A percentile compares a stretch with the other conserved stretches of the same genome.
Evolutionary conservation across 768 basidiomycete genomes (phyloP).

Genomic region (Tulasnella sp.): DNA sequence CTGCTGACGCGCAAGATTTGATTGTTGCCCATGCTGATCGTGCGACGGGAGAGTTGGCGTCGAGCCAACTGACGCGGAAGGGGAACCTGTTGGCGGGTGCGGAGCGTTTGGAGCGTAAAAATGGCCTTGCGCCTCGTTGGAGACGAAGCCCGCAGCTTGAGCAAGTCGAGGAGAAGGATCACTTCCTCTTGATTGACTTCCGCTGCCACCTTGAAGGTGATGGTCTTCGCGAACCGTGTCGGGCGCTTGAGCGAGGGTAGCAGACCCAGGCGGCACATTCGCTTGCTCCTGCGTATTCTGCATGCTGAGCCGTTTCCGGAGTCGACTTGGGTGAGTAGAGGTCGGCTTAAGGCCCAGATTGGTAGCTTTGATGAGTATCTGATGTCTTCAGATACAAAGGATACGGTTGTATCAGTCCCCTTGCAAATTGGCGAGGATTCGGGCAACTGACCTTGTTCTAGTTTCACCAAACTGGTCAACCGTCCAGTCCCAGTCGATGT

Average conservation of each 20-base stretch:
- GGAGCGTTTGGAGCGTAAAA: not conserved
- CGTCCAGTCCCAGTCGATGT: constrained; percentile 81
- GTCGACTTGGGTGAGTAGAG: constrained; percentile 35
- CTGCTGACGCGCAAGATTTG: not conserved
- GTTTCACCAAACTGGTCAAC: constrained; percentile 72
- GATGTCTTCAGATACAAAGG: constrained; percentile 56
- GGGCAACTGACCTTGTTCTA: constrained; percentile 62
- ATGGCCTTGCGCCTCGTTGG: not conserved
- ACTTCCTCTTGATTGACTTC: not conserved
- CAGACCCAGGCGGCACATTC: not conserved
- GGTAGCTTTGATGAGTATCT: constrained; percentile 82
- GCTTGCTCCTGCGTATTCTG: constrained; percentile 11
- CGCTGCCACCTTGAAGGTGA: not conserved
- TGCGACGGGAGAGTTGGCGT: constrained; percentile 19
- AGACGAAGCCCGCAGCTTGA: not conserved
- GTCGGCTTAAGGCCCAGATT: constrained; percentile 65
- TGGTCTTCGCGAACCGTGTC: constrained; percentile 17
- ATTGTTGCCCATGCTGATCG: constrained; percentile 7
- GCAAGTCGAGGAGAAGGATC: constrained; percentile 24
- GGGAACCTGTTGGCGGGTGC: constrained; percentile 11
- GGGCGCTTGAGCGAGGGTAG: not conserved
- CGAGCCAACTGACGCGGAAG: constrained; percentile 18
- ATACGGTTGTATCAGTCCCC: not conserved
- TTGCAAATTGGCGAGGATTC: not conserved
- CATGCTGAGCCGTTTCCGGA: constrained; percentile 26